These are phyloP conservation scores for Sordariomycetes sp. DNA, from an alignment of 2,329 filamentous ascomycete species.

Conservation along the genomic window DNA sequence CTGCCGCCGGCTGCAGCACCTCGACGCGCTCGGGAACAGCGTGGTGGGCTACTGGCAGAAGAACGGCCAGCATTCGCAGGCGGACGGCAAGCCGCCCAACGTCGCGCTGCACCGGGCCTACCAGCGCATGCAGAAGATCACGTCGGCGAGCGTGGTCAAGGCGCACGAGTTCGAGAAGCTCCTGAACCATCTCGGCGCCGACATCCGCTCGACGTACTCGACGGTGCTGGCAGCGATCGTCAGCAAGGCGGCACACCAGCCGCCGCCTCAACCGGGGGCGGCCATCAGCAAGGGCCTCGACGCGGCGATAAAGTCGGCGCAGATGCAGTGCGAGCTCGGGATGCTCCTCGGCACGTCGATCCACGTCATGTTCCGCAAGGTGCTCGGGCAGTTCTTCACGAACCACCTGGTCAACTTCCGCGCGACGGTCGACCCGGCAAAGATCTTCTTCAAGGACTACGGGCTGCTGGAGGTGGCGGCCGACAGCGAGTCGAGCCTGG, in stretches of 20 bases:
- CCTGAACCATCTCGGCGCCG: conserved; percentile 34
- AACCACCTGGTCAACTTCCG: conserved; percentile 48
- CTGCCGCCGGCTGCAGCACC: conserved; percentile 51
- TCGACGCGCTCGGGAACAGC: conserved; percentile 37
- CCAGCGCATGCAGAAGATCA: conserved; percentile 39
- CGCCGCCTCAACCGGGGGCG: conserved; percentile 13
- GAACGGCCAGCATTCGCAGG: conserved; percentile 25
- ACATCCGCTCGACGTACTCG: conserved; percentile 41
- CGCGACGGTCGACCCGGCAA: conserved; percentile 49
- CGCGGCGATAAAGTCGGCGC: conserved; percentile 30
- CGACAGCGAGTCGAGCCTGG: conserved; percentile 35
- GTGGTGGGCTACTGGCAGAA: conserved; percentile 41
- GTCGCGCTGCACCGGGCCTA: conserved; percentile 46
- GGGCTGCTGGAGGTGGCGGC: conserved; percentile 56
- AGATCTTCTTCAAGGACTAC: conserved; percentile 65
- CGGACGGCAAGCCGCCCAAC: conserved; percentile 31
- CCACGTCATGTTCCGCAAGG: conserved; percentile 34
- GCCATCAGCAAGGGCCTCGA: conserved; percentile 27
- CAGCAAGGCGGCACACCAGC: conserved; percentile 33
- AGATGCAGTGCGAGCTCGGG: conserved; percentile 37
- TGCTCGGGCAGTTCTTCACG: conserved; percentile 57
- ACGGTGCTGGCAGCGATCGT: conserved; percentile 31
- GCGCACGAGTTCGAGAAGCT: conserved; percentile 53
- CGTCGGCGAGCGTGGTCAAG: conserved; percentile 41
- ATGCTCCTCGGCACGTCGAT: conserved; percentile 39